Conservation (phyloP, 2,329 filamentous ascomycete species). For the Fusarium bulbicola region DNA sequence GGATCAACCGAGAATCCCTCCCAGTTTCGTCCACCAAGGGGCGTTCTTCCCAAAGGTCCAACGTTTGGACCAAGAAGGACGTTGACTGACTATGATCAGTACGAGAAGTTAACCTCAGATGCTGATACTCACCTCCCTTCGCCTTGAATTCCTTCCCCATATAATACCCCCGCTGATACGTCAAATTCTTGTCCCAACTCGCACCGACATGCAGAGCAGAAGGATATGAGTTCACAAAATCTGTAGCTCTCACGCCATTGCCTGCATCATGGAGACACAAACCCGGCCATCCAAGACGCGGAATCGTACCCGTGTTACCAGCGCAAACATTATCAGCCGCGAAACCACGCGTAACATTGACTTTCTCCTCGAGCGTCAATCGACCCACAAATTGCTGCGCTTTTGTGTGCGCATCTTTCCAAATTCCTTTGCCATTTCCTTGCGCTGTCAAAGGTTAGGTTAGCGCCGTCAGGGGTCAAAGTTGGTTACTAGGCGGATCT, state of each 20-base stretch:
- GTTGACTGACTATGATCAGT: slow-evolving; percentile 58
- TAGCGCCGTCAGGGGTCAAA: slow-evolving; percentile 14
- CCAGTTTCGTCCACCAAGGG: slow-evolving; percentile 77
- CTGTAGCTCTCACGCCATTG: slow-evolving; percentile 58
- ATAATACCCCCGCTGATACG: slow-evolving; percentile 59
- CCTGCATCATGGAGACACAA: slow-evolving; percentile 61
- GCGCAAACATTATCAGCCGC: slow-evolving; percentile 62
- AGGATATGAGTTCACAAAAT: slow-evolving; percentile 59
- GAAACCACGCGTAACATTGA: slow-evolving; percentile 61
- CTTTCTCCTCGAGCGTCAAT: slow-evolving; percentile 74
- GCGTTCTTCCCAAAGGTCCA: slow-evolving; percentile 75
- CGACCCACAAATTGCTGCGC: slow-evolving; percentile 65
- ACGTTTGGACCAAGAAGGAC: slow-evolving; percentile 76
- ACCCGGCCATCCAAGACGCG: slow-evolving; percentile 56
- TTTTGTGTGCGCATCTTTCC: slow-evolving; percentile 67
- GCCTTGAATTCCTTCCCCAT: slow-evolving; percentile 67
- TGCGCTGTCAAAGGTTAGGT: slow-evolving; percentile 8
- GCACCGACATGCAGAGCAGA: slow-evolving; percentile 59
- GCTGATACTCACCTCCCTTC: slow-evolving; percentile 60
- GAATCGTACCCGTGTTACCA: slow-evolving; percentile 57
- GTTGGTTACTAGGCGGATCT: not conserved
- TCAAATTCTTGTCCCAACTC: slow-evolving; percentile 63
- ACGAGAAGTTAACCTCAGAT: fast-evolving
- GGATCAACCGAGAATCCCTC: slow-evolving; percentile 79
- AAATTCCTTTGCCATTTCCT: slow-evolving; percentile 47